Conservation (phyloP, 108 stramenopile genomes). For the Hondaea fermentalgiana region DNA sequence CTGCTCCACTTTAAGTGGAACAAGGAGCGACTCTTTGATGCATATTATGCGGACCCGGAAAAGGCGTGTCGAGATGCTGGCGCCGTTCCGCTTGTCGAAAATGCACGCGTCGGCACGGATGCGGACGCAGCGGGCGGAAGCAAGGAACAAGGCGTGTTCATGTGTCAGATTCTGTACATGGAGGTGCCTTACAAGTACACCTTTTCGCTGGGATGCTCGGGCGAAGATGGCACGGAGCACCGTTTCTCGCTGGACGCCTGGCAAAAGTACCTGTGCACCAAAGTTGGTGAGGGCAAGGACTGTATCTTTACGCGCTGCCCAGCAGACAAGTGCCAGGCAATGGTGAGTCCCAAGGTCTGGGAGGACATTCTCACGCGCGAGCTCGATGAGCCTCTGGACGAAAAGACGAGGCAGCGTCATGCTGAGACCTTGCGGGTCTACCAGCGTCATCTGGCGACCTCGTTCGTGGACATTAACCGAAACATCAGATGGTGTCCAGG, state of each 20-base stretch:
- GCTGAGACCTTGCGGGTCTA: conserved; percentile 49
- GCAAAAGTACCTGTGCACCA: conserved; percentile 71
- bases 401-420: neutral
- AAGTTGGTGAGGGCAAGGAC: conserved; percentile 39
- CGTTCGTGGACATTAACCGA: conserved; percentile 82
- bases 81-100: conserved; percentile 29
- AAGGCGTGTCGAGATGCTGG: conserved; percentile 60
- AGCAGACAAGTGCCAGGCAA: neutral
- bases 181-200: conserved; percentile 57
- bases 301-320: conserved; percentile 69
- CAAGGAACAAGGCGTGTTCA: conserved; percentile 74
- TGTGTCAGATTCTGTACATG: neutral
- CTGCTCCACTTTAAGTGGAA: conserved; percentile 80
- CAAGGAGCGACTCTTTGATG: conserved; percentile 76
- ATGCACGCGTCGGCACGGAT: neutral
- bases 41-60: conserved; percentile 62
- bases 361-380: conserved; percentile 60
- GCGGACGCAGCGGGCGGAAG: conserved; percentile 18
- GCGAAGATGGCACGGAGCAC: conserved; percentile 40
- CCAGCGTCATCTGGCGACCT: conserved; percentile 45
- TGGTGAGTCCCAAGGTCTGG: neutral
- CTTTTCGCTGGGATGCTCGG: conserved; percentile 76
- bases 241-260: conserved; percentile 87
- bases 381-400: conserved; percentile 26
- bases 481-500: conserved; percentile 95